These are phyloP conservation scores for Colletotrichum theobromicola DNA, from an alignment of 2,329 filamentous ascomycete genomes.

Conservation along the genomic window DNA sequence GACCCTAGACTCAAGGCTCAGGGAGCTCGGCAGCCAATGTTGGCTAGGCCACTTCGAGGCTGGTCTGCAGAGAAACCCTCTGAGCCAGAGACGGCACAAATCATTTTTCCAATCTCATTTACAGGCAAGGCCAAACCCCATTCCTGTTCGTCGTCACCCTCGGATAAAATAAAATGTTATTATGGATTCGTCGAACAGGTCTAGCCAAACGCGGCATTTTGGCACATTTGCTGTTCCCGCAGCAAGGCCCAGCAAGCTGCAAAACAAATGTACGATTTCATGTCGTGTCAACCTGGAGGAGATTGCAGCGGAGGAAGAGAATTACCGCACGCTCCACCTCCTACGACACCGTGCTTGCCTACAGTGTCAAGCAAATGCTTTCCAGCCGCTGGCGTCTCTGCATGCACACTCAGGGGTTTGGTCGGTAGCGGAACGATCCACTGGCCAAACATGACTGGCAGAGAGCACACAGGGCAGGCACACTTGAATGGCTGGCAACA, in stretches of 20 bases:
- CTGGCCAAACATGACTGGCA: constrained; percentile 2
- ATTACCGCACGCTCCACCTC: constrained; percentile 18
- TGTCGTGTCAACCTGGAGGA: neutral
- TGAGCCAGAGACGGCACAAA: neutral
- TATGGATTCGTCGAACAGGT: neutral
- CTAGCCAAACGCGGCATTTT: constrained; percentile 17
- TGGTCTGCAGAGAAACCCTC: neutral
- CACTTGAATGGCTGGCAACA: neutral
- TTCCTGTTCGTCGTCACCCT: neutral
- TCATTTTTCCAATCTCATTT: neutral
- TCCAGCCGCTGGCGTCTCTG: neutral
- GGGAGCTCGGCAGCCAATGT: neutral
- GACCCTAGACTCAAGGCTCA: neutral
- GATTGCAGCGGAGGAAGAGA: constrained; percentile 13
- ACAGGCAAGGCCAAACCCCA: neutral
- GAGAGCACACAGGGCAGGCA: neutral
- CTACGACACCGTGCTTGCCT: neutral
- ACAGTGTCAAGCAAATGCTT: neutral
- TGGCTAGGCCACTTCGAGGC: neutral
- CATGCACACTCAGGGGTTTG: neutral
- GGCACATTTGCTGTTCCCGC: neutral
- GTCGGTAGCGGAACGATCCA: neutral
- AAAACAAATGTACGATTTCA: neutral
- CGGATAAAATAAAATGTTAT: neutral
- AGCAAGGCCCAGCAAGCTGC: constrained; percentile 1